A percentile compares a stretch with the other conserved stretches of the same genome.
These are phyloP conservation scores for Pichia inconspicua DNA, from an alignment of 1,139 yeast genomes.

Conservation along the genomic window DNA sequence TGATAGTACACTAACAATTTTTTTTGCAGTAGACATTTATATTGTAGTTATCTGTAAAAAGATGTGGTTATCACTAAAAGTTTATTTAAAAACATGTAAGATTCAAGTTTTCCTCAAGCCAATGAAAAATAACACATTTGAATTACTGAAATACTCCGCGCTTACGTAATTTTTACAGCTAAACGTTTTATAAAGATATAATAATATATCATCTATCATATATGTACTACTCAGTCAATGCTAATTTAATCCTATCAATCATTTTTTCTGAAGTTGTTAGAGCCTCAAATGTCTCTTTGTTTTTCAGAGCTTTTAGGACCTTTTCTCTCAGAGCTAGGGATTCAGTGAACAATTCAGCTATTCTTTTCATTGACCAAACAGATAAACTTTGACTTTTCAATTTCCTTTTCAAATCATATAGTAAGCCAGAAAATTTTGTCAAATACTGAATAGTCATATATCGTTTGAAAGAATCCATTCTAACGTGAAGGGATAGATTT, in stretches of 20 bases:
- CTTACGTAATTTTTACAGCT: too few relatives aligned
- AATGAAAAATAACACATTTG: neutral
- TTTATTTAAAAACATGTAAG: too few relatives aligned
- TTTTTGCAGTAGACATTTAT: constrained; percentile 23
- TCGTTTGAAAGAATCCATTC: constrained; percentile 20
- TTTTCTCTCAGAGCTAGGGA: neutral
- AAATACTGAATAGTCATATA: constrained; percentile 18
- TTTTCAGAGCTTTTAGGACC: neutral
- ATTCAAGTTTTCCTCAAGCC: neutral
- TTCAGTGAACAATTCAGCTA: neutral
- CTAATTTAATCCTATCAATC: neutral
- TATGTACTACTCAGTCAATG: neutral
- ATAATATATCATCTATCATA: too few relatives aligned
- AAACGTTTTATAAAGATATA: too few relatives aligned
- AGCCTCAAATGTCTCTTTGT: constrained; percentile 10
- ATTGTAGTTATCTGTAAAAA: neutral
- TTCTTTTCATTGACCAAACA: neutral
- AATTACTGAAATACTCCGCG: neutral
- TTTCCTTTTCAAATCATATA: constrained; percentile 5
- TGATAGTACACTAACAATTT: constrained; percentile 35
- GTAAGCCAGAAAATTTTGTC: constrained; percentile 13
- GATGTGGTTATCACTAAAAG: too few relatives aligned
- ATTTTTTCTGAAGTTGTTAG: neutral
- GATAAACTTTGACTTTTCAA: neutral
- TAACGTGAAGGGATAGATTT: constrained; percentile 19